phyloP scores from a whole-genome alignment of 2,329 filamentous ascomycete genomes.

The Fusarium sororula region DNA sequence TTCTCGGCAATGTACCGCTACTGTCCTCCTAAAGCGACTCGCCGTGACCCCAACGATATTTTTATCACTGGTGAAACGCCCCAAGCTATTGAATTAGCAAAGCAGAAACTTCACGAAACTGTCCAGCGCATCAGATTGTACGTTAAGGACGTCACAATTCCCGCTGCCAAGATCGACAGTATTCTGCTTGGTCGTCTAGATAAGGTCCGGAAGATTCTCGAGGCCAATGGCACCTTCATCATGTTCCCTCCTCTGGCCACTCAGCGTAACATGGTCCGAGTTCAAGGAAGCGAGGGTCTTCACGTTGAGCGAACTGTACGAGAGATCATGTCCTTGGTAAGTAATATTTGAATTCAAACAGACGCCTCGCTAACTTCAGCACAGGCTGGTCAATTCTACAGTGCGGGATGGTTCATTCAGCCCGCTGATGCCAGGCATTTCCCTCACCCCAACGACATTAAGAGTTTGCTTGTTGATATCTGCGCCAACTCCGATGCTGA shows the following conservation, averaged over 20 bases:
- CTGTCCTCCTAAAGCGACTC: slow-evolving; percentile 80
- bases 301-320: slow-evolving; percentile 95
- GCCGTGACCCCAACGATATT: slow-evolving; percentile 87
- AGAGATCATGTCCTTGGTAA: slow-evolving; percentile 92
- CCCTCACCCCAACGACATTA: slow-evolving; percentile 76
- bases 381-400: slow-evolving; percentile 96
- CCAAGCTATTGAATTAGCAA: slow-evolving; percentile 86
- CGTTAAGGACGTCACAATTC: slow-evolving; percentile 91
- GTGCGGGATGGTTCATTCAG: slow-evolving; percentile 93
- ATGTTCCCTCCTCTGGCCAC: slow-evolving; percentile 89
- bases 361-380: slow-evolving; percentile 34
- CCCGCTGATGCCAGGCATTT: slow-evolving; percentile 72
- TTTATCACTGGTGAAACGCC: slow-evolving; percentile 92
- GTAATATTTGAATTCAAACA: slow-evolving; percentile 42
- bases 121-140: slow-evolving; percentile 83
- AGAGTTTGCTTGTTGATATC: slow-evolving; percentile 92
- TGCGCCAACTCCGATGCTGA: slow-evolving; percentile 97
- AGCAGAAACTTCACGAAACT: slow-evolving; percentile 89
- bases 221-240: slow-evolving; percentile 94
- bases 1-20: slow-evolving; percentile 94
- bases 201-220: slow-evolving; percentile 97
- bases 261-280: slow-evolving; percentile 83
- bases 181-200: slow-evolving; percentile 91
- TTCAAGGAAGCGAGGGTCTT: slow-evolving; percentile 92
- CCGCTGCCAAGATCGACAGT: slow-evolving; percentile 92